These are phyloP conservation scores for Aspergillus mulundensis DNA, from an alignment of 495 filamentous ascomycete genomes.

Conservation along the genomic window DNA sequence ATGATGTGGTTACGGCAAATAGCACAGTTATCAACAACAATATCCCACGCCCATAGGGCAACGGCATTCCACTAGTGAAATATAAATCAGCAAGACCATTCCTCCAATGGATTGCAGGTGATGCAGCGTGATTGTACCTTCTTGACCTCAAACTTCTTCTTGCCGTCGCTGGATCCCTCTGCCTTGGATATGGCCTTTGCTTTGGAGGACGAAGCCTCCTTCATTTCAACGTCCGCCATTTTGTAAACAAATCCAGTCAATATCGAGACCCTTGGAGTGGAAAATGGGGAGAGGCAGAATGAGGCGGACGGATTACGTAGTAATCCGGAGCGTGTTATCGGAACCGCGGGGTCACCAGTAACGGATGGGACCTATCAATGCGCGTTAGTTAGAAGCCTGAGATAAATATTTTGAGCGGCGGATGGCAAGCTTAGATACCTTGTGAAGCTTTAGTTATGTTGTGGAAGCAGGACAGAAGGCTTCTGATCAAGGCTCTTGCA, in stretches of 20 bases:
- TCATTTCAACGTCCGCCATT: slow-evolving; percentile 98
- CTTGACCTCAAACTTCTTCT: slow-evolving; percentile 97
- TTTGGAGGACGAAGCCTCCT: slow-evolving; percentile 64
- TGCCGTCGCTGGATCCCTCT: slow-evolving; percentile 60
- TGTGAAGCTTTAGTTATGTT: neutral
- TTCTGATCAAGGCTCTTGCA: neutral
- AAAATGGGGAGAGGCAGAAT: slow-evolving; percentile 15
- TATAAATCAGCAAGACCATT: neutral
- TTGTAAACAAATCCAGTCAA: slow-evolving; percentile 1
- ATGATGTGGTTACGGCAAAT: slow-evolving; percentile 99
- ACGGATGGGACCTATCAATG: neutral
- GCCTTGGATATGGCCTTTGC: slow-evolving; percentile 60
- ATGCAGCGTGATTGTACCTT: slow-evolving; percentile 57
- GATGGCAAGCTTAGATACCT: neutral
- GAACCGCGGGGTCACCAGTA: neutral
- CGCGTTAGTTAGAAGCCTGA: neutral
- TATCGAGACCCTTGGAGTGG: neutral
- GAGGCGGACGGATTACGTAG: slow-evolving; percentile 20
- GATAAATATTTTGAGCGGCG: too few relatives aligned
- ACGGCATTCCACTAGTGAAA: slow-evolving; percentile 88
- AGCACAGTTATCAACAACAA: slow-evolving; percentile 98
- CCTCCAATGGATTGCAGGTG: neutral
- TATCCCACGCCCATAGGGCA: slow-evolving; percentile 99
- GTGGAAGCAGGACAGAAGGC: neutral
- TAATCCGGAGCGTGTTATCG: neutral